Conservation (phyloP, 805 yeast species). For the Sugiyamaella marilandica region DNA sequence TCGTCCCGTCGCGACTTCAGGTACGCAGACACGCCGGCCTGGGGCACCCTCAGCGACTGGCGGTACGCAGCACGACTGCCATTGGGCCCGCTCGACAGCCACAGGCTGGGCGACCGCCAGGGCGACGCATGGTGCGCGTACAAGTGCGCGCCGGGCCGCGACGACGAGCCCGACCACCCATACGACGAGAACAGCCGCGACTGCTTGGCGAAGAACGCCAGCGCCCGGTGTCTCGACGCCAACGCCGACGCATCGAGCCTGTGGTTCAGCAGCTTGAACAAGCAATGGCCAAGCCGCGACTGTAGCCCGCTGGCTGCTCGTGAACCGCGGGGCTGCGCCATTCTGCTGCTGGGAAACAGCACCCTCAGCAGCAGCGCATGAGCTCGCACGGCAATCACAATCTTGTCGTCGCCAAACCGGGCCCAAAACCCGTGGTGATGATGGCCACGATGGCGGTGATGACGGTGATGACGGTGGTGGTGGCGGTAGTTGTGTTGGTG, state of each 20-base stretch:
- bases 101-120: background rate
- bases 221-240: background rate
- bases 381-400: background rate
- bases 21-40: background rate
- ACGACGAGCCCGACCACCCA: background rate
- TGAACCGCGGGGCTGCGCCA: background rate
- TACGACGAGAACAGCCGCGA: background rate
- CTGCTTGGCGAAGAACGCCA: background rate
- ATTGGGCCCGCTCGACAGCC: background rate
- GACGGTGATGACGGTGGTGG: background rate
- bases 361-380: background rate
- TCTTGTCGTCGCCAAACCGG: conserved; percentile 29
- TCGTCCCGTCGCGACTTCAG: background rate
- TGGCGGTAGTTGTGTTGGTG: background rate
- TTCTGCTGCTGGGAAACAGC: background rate
- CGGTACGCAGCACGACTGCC: background rate
- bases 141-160: background rate
- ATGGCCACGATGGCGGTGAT: conserved; percentile 4
- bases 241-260: background rate
- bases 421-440: background rate
- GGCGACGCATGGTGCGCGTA: background rate
- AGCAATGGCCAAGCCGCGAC: background rate
- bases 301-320: background rate
- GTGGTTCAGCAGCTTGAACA: conserved; percentile 1
- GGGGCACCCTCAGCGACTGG: background rate